phyloP scores from a whole-genome alignment of 352 stramenopile species.

The Phytophthora pluvialis region DNA sequence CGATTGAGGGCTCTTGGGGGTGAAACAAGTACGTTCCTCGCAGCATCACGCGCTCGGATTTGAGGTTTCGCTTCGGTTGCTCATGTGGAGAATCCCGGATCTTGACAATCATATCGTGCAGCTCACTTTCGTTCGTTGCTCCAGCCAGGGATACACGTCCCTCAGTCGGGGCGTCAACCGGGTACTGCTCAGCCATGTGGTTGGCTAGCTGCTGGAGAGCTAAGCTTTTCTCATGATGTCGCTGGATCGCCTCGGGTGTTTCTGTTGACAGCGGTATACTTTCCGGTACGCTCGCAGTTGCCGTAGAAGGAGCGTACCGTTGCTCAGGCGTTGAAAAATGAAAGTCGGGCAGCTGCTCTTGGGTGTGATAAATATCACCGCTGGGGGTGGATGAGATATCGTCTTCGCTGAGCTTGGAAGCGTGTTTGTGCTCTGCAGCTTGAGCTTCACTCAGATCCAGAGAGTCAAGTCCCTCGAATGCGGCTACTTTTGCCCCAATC shows the following conservation, averaged over 20 bases:
- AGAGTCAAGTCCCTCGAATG: conserved; percentile 25
- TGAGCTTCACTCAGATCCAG: conserved; percentile 14
- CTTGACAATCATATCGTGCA: conserved; percentile 51
- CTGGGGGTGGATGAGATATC: background rate
- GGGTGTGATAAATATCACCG: background rate
- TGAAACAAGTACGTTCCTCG: conserved; percentile 82
- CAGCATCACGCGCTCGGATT: conserved; percentile 60
- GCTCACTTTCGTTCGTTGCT: conserved; percentile 28
- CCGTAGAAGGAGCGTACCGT: conserved; percentile 23
- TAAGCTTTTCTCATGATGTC: conserved; percentile 22
- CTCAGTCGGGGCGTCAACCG: background rate
- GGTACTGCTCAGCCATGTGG: conserved; percentile 14
- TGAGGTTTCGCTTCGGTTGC: conserved; percentile 51
- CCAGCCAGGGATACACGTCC: conserved; percentile 26
- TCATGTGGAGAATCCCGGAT: conserved; percentile 57
- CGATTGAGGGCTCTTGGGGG: conserved; percentile 66
- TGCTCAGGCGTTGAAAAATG: conserved; percentile 1
- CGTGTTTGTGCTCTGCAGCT: conserved; percentile 1
- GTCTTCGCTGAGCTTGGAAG: conserved; percentile 3
- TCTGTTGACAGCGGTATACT: background rate
- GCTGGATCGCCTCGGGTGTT: conserved; percentile 3
- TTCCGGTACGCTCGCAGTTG: conserved; percentile 4
- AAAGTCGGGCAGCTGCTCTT: conserved; percentile 10
- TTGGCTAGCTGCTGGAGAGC: conserved; percentile 24
- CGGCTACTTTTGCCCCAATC: conserved; percentile 4